Conservation (phyloP, 495 filamentous ascomycete species). For the Aspergillus avenaceus region DNA sequence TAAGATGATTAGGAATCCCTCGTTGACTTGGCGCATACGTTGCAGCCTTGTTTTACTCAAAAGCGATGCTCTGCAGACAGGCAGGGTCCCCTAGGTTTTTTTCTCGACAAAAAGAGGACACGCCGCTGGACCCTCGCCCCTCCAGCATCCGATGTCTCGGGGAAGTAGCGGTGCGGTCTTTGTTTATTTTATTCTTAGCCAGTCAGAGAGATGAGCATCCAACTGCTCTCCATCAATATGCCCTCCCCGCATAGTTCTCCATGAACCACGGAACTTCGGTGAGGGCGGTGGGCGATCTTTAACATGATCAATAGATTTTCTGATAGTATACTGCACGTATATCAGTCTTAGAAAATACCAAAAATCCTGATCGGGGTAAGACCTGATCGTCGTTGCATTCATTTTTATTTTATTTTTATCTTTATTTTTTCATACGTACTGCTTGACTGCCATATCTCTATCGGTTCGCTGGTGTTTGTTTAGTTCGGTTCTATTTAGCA, state of each 20-base stretch:
- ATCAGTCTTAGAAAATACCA: too few relatives aligned
- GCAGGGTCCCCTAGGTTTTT: conserved; percentile 1
- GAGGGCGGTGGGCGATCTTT: conserved; percentile 22
- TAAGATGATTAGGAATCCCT: conserved; percentile 34
- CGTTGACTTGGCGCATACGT: conserved; percentile 17
- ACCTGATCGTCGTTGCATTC: not conserved
- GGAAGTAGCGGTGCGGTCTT: conserved; percentile 40
- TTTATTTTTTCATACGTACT: too few relatives aligned
- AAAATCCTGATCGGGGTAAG: too few relatives aligned
- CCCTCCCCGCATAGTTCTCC: conserved; percentile 19
- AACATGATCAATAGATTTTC: conserved; percentile 9
- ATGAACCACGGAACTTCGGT: not conserved
- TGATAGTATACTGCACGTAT: conserved; percentile 8
- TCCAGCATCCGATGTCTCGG: conserved; percentile 10
- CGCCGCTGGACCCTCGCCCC: conserved; percentile 10
- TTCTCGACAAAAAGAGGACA: conserved; percentile 13
- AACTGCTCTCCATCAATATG: conserved; percentile 48
- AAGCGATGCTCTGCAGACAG: conserved; percentile 7
- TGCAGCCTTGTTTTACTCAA: conserved; percentile 26
- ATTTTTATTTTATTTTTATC: not conserved
- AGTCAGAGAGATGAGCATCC: conserved; percentile 47
- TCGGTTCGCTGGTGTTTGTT: too few relatives aligned
- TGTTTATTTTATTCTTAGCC: conserved; percentile 39
- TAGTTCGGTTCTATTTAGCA: too few relatives aligned
- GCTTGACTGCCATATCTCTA: too few relatives aligned